phyloP scores from a whole-genome alignment of 2,329 filamentous ascomycete species.

The Leptographium galeiforme region DNA sequence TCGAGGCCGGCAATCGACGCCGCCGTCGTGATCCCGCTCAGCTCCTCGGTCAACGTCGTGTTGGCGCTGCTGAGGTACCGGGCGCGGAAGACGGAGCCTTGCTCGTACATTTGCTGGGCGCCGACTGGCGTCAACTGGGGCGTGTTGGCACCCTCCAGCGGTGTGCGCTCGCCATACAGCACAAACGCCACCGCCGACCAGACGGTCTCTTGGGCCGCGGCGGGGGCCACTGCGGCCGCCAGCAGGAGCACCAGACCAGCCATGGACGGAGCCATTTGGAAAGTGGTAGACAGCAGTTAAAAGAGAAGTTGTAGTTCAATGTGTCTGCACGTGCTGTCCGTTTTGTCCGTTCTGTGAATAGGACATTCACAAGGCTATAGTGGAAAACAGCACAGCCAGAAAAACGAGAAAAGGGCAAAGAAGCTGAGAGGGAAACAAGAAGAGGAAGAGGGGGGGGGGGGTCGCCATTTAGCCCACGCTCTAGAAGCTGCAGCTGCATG shows the following conservation, averaged over 20 bases:
- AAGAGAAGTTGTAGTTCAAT: too few species aligned
- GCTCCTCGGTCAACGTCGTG: conserved; percentile 11
- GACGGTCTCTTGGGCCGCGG: conserved; percentile 17
- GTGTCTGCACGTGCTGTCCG: too few species aligned
- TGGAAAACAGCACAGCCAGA: background rate
- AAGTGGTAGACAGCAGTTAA: too few species aligned
- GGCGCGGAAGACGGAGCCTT: conserved; percentile 32
- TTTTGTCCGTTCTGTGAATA: too few species aligned
- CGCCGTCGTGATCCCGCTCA: conserved; percentile 15
- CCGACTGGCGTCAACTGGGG: conserved; percentile 36
- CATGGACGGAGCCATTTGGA: background rate
- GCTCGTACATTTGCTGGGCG: conserved; percentile 35
- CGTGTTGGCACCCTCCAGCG: conserved; percentile 18
- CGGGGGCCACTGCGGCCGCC: background rate
- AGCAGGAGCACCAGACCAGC: background rate
- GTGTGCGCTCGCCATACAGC: conserved; percentile 40
- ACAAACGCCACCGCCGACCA: conserved; percentile 37
- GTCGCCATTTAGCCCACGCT: background rate
- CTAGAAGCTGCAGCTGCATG: background rate
- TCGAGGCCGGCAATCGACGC: conserved; percentile 29
- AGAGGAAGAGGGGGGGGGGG: background rate
- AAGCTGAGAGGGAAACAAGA: background rate
- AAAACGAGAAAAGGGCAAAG: background rate
- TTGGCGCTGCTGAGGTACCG: conserved; percentile 29
- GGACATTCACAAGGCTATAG: too few species aligned